Conservation (phyloP, 441 rosid genomes). For the Erodium moschatum region DNA sequence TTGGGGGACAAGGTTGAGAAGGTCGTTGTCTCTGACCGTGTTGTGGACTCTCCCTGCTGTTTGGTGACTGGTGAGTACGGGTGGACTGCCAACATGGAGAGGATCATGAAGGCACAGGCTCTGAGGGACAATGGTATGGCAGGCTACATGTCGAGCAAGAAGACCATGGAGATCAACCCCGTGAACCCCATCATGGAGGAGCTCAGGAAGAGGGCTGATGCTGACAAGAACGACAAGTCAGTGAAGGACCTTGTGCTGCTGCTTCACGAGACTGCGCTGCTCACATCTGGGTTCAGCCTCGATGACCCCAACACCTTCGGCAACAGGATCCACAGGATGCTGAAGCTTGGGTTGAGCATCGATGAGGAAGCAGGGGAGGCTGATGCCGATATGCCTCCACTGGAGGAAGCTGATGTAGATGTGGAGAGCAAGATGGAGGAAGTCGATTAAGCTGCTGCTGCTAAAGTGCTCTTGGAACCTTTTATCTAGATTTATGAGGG, state of each 20-base stretch:
- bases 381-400: conserved; percentile 50
- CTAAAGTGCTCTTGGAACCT: background rate
- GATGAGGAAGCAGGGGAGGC: conserved; percentile 45
- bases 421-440: conserved; percentile 79
- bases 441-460: conserved; percentile 36
- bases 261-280: conserved; percentile 50
- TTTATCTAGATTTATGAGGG: background rate
- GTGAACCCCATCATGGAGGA: conserved; percentile 84
- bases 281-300: conserved; percentile 60
- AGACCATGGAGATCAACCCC: conserved; percentile 80
- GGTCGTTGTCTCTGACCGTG: conserved; percentile 69
- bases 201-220: conserved; percentile 68
- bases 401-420: conserved; percentile 47
- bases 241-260: conserved; percentile 59
- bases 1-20: conserved; percentile 78
- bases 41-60: conserved; percentile 84
- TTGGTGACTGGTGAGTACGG: conserved; percentile 80
- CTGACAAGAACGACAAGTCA: conserved; percentile 53
- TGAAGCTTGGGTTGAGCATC: conserved; percentile 56
- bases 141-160: conserved; percentile 83
- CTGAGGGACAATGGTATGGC: conserved; percentile 73
- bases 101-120: conserved; percentile 87
- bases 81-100: conserved; percentile 85
- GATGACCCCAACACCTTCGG: conserved; percentile 67
- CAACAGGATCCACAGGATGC: conserved; percentile 62